These are phyloP conservation scores for Scedosporium apiospermum DNA, from an alignment of 2,329 filamentous ascomycete genomes.

Conservation along the genomic window DNA sequence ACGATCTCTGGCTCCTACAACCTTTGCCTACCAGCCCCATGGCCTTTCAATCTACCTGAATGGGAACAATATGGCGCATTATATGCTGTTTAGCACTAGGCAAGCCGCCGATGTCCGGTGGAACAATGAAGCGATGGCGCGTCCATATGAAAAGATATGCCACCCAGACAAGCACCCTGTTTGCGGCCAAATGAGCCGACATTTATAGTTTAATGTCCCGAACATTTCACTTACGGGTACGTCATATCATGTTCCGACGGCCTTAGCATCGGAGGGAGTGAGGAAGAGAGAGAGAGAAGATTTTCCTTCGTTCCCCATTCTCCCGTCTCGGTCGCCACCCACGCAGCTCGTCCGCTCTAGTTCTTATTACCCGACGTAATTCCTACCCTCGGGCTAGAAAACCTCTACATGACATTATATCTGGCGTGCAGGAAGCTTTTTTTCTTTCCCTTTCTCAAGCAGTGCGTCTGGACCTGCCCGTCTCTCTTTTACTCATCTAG, in stretches of 20 bases:
- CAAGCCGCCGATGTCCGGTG: background rate
- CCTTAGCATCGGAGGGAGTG: background rate
- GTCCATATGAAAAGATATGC: background rate
- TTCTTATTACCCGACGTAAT: constrained; percentile 4
- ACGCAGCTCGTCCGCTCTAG: background rate
- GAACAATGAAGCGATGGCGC: background rate
- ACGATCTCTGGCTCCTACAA: background rate
- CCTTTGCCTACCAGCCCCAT: background rate
- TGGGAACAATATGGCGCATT: background rate
- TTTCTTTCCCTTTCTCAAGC: background rate
- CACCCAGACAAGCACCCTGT: background rate
- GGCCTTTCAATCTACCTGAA: constrained; percentile 1
- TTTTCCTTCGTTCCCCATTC: background rate
- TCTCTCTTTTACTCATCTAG: background rate
- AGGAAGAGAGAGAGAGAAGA: background rate
- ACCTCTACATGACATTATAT: constrained; percentile 1
- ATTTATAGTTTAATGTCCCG: constrained; percentile 6
- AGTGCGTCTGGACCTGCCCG: background rate
- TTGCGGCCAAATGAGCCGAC: background rate
- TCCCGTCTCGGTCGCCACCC: background rate
- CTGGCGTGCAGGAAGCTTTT: constrained; percentile 3
- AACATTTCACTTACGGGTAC: background rate
- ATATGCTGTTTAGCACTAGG: background rate
- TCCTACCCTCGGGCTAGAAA: background rate
- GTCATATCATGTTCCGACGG: background rate